Evolutionary conservation across 345 rosid genomes (phyloP), one percentile per base, ranked within the genome.

Genomic region (Anastatica hierochuntica): DNA sequence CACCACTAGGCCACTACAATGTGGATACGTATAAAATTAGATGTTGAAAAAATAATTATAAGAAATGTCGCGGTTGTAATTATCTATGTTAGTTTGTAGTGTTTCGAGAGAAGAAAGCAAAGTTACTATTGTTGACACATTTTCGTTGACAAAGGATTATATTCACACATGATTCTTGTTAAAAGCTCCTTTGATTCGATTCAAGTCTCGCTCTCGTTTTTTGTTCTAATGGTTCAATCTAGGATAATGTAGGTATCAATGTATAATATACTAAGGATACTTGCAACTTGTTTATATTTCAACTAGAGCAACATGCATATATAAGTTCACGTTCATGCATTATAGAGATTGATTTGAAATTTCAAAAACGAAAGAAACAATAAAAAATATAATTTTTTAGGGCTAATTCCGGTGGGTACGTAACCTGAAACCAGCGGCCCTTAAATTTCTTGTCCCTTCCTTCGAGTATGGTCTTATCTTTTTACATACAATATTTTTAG

Each of bases 391-490:
- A 30, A 60, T 24, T 23, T 24, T 13, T 10, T 49, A 60, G 42
- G 56, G 49, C 18, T 60, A 20, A 33, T 60, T 49, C 33, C 61
- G 11, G 61, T 63, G 68, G 61, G 68, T 54, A 30, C 23, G 33
- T 35, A 29, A 41, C 10, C 42, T 53, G 15, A 54, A 63, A 63
- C 62, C 61, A 63, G 42, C 68, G 49, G 56, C 62, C 10, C 14
- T 39, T 54, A n/a, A n/a, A n/a, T n/a, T n/a, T n/a, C n/a, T 63
- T 63, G 68, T 46, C 68, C 54, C 49, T 38, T 59, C 3, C 16
- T 4, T 30, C 27, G 27, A 37, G 8, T 37, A 14, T 35, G 13
- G 2, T 14, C 24, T 40, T 24, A 24, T 24, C 3, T 24, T 24
- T 24, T n/a, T n/a, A n/a, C n/a, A n/a, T n/a, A n/a, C n/a, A n/a